Percentiles rank a stretch among this genome's conserved stretches.
phyloP scores from a whole-genome alignment of 495 filamentous ascomycete species.

The Eremomyces bilateralis region DNA sequence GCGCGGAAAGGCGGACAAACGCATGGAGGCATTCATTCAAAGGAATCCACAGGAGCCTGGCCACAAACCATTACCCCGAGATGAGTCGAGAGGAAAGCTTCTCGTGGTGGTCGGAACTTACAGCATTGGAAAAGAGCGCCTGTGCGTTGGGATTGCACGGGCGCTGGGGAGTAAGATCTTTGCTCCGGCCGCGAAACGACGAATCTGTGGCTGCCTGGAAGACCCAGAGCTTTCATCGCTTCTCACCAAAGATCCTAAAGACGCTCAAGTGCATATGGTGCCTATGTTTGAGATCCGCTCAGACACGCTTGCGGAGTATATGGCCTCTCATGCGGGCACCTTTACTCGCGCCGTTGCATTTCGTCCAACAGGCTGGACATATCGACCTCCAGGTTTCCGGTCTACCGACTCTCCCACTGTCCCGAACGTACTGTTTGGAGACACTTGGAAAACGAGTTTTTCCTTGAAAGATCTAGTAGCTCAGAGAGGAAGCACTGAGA shows the following conservation, averaged over 20 bases:
- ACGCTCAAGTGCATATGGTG: conserved; percentile 96
- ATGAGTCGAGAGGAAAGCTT: conserved; percentile 32
- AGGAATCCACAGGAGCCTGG: conserved; percentile 15
- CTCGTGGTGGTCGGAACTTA: conserved; percentile 93
- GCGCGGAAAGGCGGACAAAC: conserved; percentile 24
- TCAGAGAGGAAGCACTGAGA: conserved; percentile 53
- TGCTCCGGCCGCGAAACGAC: conserved; percentile 58
- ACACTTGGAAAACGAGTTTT: conserved; percentile 53
- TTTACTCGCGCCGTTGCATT: conserved; percentile 84
- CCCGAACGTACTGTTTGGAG: conserved; percentile 44
- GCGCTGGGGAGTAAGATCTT: conserved; percentile 83
- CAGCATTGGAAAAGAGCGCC: conserved; percentile 91
- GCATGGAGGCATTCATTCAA: conserved; percentile 42
- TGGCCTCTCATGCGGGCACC: conserved; percentile 48
- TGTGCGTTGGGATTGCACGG: conserved; percentile 76
- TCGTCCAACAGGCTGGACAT: conserved; percentile 81
- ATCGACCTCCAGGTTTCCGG: conserved; percentile 43
- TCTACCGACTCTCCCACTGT: conserved; percentile 42
- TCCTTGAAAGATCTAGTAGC: conserved; percentile 41
- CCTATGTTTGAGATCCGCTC: conserved; percentile 75
- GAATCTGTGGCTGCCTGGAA: conserved; percentile 65
- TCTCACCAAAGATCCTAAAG: conserved; percentile 56
- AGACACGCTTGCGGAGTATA: conserved; percentile 74
- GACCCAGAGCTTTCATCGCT: conserved; percentile 57
- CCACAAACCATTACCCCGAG: conserved; percentile 14